Conservation (phyloP, 305 asterid species). For the Rubia peregrina region DNA sequence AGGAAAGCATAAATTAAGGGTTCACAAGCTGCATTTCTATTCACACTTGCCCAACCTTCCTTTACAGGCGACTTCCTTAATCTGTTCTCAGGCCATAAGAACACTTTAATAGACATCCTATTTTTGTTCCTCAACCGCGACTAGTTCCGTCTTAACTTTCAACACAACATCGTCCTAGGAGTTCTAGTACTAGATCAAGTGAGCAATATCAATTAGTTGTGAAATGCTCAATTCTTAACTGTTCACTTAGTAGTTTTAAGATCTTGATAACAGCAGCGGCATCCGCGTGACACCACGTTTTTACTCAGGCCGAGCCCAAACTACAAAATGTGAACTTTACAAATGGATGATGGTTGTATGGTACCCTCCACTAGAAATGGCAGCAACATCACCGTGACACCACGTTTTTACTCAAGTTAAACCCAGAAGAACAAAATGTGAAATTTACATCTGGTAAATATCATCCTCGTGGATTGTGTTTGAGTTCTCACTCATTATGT, state of each 20-base stretch:
- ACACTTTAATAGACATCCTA: too few relatives aligned
- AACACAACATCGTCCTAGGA: not conserved
- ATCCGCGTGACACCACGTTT: conserved; percentile 8
- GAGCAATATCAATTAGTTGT: too few relatives aligned
- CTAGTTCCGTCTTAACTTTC: not conserved
- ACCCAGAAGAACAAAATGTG: not conserved
- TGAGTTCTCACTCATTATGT: not conserved
- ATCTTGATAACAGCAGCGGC: conserved; percentile 2
- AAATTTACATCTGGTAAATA: conserved; percentile 7
- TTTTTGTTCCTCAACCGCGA: too few relatives aligned
- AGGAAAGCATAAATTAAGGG: too few relatives aligned
- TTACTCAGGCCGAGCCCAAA: not conserved
- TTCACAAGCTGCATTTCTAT: too few relatives aligned
- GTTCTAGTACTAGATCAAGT: too few relatives aligned
- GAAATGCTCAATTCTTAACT: too few relatives aligned
- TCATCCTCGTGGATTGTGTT: not conserved
- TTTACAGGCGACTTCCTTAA: not conserved
- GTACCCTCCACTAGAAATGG: not conserved
- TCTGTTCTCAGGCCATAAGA: not conserved
- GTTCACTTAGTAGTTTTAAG: not conserved
- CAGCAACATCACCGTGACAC: conserved; percentile 6
- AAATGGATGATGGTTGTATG: not conserved
- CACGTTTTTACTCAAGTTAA: not conserved
- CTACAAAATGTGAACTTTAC: conserved; percentile 7
- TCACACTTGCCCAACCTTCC: not conserved